Percentiles rank a stretch among this genome's conserved stretches.
phyloP scores from a whole-genome alignment of 495 filamentous ascomycete species.

The Hyaloscypha finlandica region DNA sequence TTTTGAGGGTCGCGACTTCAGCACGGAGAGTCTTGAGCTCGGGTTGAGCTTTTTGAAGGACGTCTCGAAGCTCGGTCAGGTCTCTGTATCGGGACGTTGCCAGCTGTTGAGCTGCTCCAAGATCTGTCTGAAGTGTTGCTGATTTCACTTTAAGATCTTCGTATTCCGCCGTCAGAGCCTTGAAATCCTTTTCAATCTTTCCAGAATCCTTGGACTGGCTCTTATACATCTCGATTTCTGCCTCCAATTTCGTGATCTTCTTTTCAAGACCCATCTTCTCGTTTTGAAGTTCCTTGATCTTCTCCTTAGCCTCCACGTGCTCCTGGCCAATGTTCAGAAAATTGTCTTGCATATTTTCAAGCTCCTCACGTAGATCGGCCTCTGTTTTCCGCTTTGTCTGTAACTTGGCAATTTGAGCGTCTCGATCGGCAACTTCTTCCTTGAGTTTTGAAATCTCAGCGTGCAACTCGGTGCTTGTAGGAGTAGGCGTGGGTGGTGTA shows the following conservation, averaged over 20 bases:
- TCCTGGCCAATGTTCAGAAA: constrained; percentile 75
- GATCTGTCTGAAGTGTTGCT: constrained; percentile 73
- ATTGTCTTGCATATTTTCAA: constrained; percentile 79
- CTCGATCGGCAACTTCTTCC: constrained; percentile 41
- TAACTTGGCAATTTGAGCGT: constrained; percentile 54
- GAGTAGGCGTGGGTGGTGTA: constrained; percentile 7
- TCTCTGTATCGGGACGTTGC: constrained; percentile 88
- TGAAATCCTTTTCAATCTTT: constrained; percentile 60
- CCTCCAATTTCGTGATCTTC: constrained; percentile 65
- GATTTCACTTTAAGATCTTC: constrained; percentile 73
- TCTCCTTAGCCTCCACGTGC: constrained; percentile 79
- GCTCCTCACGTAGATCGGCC: constrained; percentile 82
- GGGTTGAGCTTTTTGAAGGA: constrained; percentile 81
- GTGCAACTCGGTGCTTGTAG: constrained; percentile 18
- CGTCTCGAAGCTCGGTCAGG: constrained; percentile 72
- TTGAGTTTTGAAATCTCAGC: constrained; percentile 37
- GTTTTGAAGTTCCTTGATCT: constrained; percentile 65
- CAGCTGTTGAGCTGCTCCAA: constrained; percentile 82
- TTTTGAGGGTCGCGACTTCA: constrained; percentile 73
- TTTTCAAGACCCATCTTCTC: constrained; percentile 63
- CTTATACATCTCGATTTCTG: constrained; percentile 52
- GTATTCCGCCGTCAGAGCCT: constrained; percentile 66
- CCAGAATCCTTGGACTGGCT: constrained; percentile 39
- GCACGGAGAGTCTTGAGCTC: constrained; percentile 75
- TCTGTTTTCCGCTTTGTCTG: constrained; percentile 69